Evolutionary conservation across 2,329 filamentous ascomycete species (phyloP).

Genomic region (Nothophoma quercina): DNA sequence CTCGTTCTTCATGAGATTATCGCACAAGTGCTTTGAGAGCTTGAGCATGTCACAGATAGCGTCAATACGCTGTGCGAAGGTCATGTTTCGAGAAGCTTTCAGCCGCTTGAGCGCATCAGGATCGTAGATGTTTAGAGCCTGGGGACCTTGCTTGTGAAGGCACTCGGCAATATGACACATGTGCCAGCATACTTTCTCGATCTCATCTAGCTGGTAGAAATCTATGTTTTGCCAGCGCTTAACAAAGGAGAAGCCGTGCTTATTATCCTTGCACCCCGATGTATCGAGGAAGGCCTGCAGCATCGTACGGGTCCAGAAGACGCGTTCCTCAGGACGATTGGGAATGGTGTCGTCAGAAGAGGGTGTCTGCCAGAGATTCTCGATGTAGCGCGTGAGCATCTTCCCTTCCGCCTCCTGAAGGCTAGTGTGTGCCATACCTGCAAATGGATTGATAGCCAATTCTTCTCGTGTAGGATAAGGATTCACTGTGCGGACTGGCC

Average conservation of each 20-base stretch:
- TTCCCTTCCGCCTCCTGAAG: slow-evolving; percentile 1
- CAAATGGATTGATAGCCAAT: not conserved
- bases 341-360: slow-evolving; percentile 14
- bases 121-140: slow-evolving; percentile 7
- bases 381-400: slow-evolving; percentile 2
- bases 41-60: slow-evolving; percentile 11
- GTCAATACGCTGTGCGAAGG: slow-evolving; percentile 19
- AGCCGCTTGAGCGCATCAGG: slow-evolving; percentile 5
- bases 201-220: slow-evolving; percentile 11
- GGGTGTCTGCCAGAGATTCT: slow-evolving; percentile 4
- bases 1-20: slow-evolving; percentile 22
- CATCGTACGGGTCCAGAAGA: slow-evolving; percentile 11
- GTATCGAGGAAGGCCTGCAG: slow-evolving; percentile 13
- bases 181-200: slow-evolving; percentile 26
- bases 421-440: not conserved
- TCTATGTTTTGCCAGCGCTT: slow-evolving; percentile 9
- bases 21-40: slow-evolving; percentile 16
- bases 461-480: not conserved
- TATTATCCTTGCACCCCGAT: slow-evolving; percentile 12
- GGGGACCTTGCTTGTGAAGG: slow-evolving; percentile 16
- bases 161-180: slow-evolving; percentile 14
- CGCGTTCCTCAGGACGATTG: not conserved
- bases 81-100: slow-evolving; percentile 4
- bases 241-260: slow-evolving; percentile 1
- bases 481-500: not conserved